Conservation (phyloP, 1,139 yeast genomes). For the Oligophagozyma castellii region DNA sequence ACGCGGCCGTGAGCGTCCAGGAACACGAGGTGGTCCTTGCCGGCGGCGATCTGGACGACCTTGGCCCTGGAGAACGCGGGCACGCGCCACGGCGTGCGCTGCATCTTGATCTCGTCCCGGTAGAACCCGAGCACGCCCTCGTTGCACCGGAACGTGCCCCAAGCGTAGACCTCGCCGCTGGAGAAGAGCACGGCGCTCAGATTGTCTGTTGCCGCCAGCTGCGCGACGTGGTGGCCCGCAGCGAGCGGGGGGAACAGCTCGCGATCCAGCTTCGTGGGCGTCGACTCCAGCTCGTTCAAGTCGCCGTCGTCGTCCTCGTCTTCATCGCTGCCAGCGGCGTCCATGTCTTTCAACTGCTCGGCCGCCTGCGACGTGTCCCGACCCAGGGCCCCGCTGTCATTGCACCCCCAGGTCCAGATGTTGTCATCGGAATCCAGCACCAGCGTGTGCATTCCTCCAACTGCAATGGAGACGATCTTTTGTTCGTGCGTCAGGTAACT, state of each 20-base stretch:
- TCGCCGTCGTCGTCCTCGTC: slow-evolving; percentile 67
- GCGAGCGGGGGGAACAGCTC: slow-evolving; percentile 45
- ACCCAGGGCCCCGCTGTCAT: slow-evolving; percentile 88
- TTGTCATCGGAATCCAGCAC: slow-evolving; percentile 64
- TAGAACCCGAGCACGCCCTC: slow-evolving; percentile 80
- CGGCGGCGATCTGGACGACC: slow-evolving; percentile 78
- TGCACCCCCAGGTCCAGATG: slow-evolving; percentile 97
- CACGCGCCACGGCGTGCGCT: slow-evolving; percentile 53
- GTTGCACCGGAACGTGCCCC: slow-evolving; percentile 94
- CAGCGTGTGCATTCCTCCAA: slow-evolving; percentile 89
- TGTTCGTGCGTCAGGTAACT: slow-evolving; percentile 53
- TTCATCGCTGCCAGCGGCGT: slow-evolving; percentile 31
- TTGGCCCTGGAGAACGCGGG: slow-evolving; percentile 36
- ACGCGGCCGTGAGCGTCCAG: slow-evolving; percentile 77
- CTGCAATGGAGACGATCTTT: slow-evolving; percentile 73
- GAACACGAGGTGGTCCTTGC: slow-evolving; percentile 84
- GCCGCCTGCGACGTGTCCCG: slow-evolving; percentile 62
- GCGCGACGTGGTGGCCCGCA: slow-evolving; percentile 42
- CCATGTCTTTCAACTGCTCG: slow-evolving; percentile 44
- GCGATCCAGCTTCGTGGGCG: slow-evolving; percentile 53
- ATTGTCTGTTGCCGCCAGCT: slow-evolving; percentile 87
- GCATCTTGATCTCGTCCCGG: slow-evolving; percentile 49
- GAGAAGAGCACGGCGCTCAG: slow-evolving; percentile 67
- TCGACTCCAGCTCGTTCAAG: slow-evolving; percentile 74
- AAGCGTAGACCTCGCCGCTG: slow-evolving; percentile 84